Evolutionary conservation across 805 yeast genomes (phyloP).

Genomic region (Hanseniaspora nectarophila): DNA sequence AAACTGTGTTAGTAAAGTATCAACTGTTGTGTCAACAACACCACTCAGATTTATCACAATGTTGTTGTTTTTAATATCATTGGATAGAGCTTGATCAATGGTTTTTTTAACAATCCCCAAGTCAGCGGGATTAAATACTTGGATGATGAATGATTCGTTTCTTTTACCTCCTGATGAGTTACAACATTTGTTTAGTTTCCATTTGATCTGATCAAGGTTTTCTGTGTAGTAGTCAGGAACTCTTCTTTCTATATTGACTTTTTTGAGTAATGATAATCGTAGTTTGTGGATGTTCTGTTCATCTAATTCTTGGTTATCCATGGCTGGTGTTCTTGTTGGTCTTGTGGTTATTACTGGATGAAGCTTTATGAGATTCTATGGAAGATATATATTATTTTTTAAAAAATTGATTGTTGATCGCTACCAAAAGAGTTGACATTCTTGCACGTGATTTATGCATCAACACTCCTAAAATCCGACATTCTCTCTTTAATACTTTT

Average conservation of each 20-base stretch:
- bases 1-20: slow-evolving; percentile 5
- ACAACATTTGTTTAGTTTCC: slow-evolving; percentile 9
- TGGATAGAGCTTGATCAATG: slow-evolving; percentile 5
- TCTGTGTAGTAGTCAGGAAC: background rate
- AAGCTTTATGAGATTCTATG: no score
- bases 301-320: background rate
- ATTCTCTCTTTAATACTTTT: no score
- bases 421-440: no score
- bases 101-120: background rate
- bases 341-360: no score
- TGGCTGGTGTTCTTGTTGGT: no score
- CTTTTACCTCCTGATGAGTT: slow-evolving; percentile 8
- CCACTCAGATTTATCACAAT: slow-evolving; percentile 12
- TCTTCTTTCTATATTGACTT: background rate
- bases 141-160: slow-evolving; percentile 11
- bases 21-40: slow-evolving; percentile 6
- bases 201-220: background rate
- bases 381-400: no score
- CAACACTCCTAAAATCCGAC: no score
- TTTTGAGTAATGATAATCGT: background rate
- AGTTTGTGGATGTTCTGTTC: background rate
- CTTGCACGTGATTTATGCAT: no score
- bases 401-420: no score
- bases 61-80: slow-evolving; percentile 12
- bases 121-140: background rate